Percentiles rank a stretch among this genome's conserved stretches.
Evolutionary conservation across 495 filamentous ascomycete species (phyloP).

Genomic region (Apodospora peruviana): DNA sequence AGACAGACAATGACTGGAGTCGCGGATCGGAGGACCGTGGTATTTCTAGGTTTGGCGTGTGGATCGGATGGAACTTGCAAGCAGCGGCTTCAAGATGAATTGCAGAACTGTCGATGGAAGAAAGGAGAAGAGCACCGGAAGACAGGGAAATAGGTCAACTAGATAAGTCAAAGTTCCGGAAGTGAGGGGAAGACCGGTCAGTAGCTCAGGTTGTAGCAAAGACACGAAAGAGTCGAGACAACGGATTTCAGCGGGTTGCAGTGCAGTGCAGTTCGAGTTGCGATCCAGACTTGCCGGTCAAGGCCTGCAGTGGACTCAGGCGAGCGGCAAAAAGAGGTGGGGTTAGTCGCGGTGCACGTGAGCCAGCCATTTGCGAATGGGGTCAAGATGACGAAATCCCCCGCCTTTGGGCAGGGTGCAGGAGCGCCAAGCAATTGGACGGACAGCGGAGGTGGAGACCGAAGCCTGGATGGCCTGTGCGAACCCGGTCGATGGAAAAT

Average conservation of each 20-base stretch:
- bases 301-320: neutral
- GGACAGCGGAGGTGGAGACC: neutral
- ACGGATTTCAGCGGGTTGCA: neutral
- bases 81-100: neutral
- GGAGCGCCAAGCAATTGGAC: neutral
- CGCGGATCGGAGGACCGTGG: neutral
- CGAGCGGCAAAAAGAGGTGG: conserved; percentile 17
- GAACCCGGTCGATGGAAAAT: neutral
- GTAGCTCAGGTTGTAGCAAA: neutral
- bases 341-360: conserved; percentile 15
- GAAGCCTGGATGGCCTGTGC: neutral
- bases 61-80: neutral
- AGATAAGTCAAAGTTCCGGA: neutral
- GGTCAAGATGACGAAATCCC: conserved; percentile 14
- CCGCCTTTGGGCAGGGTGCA: conserved; percentile 2
- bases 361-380: too few species aligned
- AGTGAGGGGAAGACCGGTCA: conserved; percentile 18
- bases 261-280: neutral
- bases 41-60: neutral
- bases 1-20: neutral
- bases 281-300: neutral
- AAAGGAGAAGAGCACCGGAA: neutral
- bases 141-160: neutral
- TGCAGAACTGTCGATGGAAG: neutral
- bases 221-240: neutral